phyloP scores from a whole-genome alignment of 805 yeast genomes.

The Debaryomyces castellii region DNA sequence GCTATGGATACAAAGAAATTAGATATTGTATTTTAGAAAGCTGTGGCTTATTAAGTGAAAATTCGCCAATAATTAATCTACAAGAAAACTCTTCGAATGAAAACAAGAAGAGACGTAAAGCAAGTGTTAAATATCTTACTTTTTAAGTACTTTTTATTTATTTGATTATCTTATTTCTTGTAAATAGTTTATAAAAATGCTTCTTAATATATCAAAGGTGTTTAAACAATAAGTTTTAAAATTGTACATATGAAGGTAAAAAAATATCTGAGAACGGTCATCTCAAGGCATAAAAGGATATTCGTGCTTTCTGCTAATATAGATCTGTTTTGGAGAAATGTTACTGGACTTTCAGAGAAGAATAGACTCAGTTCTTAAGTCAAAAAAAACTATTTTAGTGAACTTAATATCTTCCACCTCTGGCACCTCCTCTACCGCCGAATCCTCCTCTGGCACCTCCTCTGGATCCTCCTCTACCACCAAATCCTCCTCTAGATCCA shows the following conservation, averaged over 20 bases:
- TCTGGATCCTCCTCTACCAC: conserved; percentile 34
- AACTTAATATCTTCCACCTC: conserved; percentile 21
- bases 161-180: not conserved
- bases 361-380: not conserved
- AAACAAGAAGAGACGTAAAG: conserved; percentile 3
- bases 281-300: not conserved
- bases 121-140: conserved; percentile 9
- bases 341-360: not conserved
- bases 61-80: not conserved
- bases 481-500: conserved; percentile 46
- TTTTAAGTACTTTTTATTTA: not conserved
- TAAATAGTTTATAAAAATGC: conserved; percentile 1
- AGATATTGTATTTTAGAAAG: conserved; percentile 51
- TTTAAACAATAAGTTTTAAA: not conserved
- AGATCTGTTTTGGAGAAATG: not conserved
- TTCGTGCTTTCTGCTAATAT: not conserved
- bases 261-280: too few species aligned
- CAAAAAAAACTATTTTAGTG: not conserved
- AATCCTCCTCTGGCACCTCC: conserved; percentile 49
- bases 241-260: not conserved
- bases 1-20: conserved; percentile 57
- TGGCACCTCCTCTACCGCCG: conserved; percentile 40
- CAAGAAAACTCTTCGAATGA: conserved; percentile 10
- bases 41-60: conserved; percentile 39
- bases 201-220: not conserved